These are phyloP conservation scores for Kwoniella sp. DNA, from an alignment of 768 basidiomycete genomes.

Conservation along the genomic window DNA sequence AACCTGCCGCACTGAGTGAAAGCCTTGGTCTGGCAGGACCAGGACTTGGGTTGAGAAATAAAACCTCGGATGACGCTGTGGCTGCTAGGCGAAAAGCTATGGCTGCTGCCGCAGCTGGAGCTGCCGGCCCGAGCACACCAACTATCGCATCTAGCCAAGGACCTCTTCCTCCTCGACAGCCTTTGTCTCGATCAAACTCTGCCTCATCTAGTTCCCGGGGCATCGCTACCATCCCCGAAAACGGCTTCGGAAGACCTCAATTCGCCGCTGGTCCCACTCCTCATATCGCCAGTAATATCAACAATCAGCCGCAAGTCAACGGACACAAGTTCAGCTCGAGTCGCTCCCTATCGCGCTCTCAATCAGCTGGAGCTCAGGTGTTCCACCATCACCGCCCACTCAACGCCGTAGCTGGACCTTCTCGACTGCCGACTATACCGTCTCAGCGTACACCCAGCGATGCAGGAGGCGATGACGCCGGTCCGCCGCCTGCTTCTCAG, in stretches of 20 bases:
- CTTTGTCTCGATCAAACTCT: conserved; percentile 24
- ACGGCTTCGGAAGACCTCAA: not conserved
- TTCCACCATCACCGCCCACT: conserved; percentile 5
- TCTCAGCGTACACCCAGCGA: conserved; percentile 26
- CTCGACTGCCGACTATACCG: conserved; percentile 32
- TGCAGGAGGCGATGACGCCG: not conserved
- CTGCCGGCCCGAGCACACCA: not conserved
- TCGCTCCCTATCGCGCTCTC: conserved; percentile 38
- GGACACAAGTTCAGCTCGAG: conserved; percentile 5
- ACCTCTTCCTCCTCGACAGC: conserved; percentile 11
- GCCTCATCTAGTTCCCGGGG: conserved; percentile 8
- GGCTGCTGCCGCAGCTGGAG: not conserved
- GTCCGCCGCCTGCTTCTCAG: conserved; percentile 35
- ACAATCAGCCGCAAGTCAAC: not conserved
- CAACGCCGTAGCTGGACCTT: conserved; percentile 17
- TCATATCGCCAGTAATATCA: not conserved
- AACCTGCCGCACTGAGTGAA: conserved; percentile 17
- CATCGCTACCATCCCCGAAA: not conserved
- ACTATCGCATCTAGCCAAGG: not conserved
- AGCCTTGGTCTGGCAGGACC: conserved; percentile 13
- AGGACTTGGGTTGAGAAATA: not conserved
- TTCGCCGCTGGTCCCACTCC: not conserved
- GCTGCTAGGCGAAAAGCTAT: conserved; percentile 31
- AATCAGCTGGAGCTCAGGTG: conserved; percentile 34
- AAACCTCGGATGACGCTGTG: conserved; percentile 21